Base-by-base conservation (phyloP, 805 yeast species). In the Pichia phayaonensis region DNA sequence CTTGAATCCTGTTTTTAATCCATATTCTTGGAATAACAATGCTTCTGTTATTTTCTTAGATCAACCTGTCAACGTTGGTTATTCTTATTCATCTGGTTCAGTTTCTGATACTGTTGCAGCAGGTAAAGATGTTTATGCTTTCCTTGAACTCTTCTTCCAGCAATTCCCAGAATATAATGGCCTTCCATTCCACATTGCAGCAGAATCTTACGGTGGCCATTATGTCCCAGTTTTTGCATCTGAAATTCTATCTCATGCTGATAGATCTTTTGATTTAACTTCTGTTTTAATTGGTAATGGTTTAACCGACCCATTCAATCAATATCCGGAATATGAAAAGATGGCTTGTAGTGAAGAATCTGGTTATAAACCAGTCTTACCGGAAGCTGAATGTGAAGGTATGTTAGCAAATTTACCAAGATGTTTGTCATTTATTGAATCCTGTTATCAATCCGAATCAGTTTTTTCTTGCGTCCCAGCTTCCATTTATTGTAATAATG, bases 51-150 rank as follows among this genome's bases (percentile, higher is more conserved):
- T 92, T 55, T 92, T 85, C 72, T 75, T 92, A 54, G 98, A 92
- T 66, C 97, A 92, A 68, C 98, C 98, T 5, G 86, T 90, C 42
- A 86, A 86, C 48, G 96, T 87, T 34, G 98, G 98, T 18, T 92
- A 80, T 69, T 89, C 97, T 0, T 84, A 85, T 66, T 87, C 95
- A 23, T 75, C 81, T 13, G 66, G 66, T 38, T 69, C 74, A 24
- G 84, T 90, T 26, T 68, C 83, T 31, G 77, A 79, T 59, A 84
- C 96, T 6, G 81, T 79, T 46, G 82, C 90, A 45, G 97, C 97
- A 31, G 95, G 89, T 40, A 77, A 78, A 61, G 98, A 92, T 62
- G 95, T 90, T 20, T 87, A 80, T 61, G 84, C 89, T 1, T 90
- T 94, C 65, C 73, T 92, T 63, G 83, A 83, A 59, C 72, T 90